Percentiles rank a stretch among this genome's conserved stretches.
Conservation (phyloP, 2,329 filamentous ascomycete species). For the Fusarium tjaetaba region DNA sequence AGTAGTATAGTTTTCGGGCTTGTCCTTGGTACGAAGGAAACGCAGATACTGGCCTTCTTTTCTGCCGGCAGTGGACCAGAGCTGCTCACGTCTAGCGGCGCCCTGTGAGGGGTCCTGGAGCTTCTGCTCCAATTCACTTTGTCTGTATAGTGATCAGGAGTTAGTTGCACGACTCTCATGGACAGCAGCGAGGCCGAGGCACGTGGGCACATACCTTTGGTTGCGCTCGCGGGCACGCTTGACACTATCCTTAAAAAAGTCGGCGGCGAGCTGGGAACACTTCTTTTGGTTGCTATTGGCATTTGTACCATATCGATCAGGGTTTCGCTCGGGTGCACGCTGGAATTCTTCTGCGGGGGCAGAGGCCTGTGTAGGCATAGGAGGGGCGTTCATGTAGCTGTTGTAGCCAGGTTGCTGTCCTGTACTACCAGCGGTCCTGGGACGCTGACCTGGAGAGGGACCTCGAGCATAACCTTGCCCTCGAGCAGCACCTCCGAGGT, state of each 20-base stretch:
- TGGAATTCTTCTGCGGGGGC: constrained; percentile 77
- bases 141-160: constrained; percentile 62
- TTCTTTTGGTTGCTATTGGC: constrained; percentile 77
- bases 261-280: constrained; percentile 76
- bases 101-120: constrained; percentile 80
- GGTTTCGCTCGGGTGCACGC: constrained; percentile 84
- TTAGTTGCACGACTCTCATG: constrained; percentile 10
- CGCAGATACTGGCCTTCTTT: constrained; percentile 93
- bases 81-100: constrained; percentile 80
- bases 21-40: constrained; percentile 92
- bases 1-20: constrained; percentile 92
- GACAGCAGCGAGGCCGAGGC: background rate
- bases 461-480: constrained; percentile 75
- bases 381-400: constrained; percentile 71
- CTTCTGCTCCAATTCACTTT: constrained; percentile 90
- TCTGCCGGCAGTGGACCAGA: constrained; percentile 84
- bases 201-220: constrained; percentile 72
- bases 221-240: constrained; percentile 95
- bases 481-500: constrained; percentile 79
- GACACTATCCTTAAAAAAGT: constrained; percentile 99
- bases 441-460: constrained; percentile 77
- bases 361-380: constrained; percentile 69
- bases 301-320: constrained; percentile 76
- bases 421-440: constrained; percentile 81
- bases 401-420: constrained; percentile 71